Percentiles rank a stretch among this genome's conserved stretches.
These are phyloP conservation scores for Aspergillus cejpii DNA, from an alignment of 2,329 filamentous ascomycete species.

Conservation along the genomic window DNA sequence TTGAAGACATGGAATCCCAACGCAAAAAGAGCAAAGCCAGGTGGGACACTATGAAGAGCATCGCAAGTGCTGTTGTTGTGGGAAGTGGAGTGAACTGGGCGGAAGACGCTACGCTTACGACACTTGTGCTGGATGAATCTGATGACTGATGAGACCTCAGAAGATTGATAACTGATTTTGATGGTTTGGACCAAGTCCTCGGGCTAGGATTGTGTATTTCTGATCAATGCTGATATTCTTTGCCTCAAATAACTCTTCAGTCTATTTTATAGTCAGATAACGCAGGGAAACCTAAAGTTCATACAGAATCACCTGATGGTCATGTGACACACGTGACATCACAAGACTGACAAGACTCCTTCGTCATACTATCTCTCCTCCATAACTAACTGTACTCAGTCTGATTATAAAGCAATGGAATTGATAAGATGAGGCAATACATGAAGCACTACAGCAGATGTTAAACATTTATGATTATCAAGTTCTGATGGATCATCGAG, in stretches of 20 bases:
- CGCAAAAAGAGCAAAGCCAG: constrained; percentile 57
- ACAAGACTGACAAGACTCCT: constrained; percentile 8
- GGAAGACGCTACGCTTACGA: constrained; percentile 58
- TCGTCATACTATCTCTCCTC: constrained; percentile 9
- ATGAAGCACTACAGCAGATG: too few relatives aligned
- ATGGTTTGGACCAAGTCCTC: too few relatives aligned
- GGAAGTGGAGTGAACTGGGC: constrained; percentile 81
- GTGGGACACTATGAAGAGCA: constrained; percentile 70
- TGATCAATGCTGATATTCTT: too few relatives aligned
- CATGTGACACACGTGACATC: constrained; percentile 21
- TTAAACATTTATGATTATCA: too few relatives aligned
- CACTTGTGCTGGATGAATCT: constrained; percentile 64
- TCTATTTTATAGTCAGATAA: too few relatives aligned
- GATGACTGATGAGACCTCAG: constrained; percentile 39
- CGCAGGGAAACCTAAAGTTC: too few relatives aligned
- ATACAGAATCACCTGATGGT: too few relatives aligned
- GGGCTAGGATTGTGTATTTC: too few relatives aligned
- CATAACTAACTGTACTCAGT: background rate
- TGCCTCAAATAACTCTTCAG: too few relatives aligned
- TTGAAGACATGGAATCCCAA: constrained; percentile 53
- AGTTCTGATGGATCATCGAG: too few relatives aligned
- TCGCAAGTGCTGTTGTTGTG: constrained; percentile 69
- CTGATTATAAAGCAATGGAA: background rate
- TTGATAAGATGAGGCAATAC: too few relatives aligned
- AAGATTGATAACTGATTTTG: background rate